Conservation (phyloP, 257 asterid genomes). For the Hygrophila difformis region DNA sequence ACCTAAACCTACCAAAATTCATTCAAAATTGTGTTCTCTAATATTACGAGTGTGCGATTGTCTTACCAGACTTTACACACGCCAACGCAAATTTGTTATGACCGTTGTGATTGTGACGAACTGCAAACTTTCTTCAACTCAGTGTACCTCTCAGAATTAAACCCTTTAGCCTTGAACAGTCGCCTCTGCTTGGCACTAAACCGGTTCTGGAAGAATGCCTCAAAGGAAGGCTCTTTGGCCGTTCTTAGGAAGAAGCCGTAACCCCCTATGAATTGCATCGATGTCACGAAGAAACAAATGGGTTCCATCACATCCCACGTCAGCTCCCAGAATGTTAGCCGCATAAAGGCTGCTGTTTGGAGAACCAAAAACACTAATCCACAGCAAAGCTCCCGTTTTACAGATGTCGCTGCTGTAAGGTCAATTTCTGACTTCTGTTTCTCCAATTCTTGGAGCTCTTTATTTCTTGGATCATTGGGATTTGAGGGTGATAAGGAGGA, state of each 20-base stretch:
- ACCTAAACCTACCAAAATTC: no score
- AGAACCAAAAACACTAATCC: constrained; percentile 56
- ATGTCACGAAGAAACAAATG: constrained; percentile 74
- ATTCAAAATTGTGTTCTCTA: no score
- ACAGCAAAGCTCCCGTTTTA: constrained; percentile 56
- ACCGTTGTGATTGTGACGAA: constrained; percentile 15
- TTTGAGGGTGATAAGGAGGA: constrained; percentile 17
- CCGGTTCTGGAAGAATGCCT: constrained; percentile 74
- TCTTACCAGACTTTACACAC: no score
- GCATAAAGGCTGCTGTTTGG: constrained; percentile 84
- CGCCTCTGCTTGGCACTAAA: constrained; percentile 50
- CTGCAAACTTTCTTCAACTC: constrained; percentile 41
- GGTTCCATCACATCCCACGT: constrained; percentile 99
- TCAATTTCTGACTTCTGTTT: constrained; percentile 47
- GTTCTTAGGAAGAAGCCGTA: constrained; percentile 71
- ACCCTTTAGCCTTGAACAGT: constrained; percentile 38
- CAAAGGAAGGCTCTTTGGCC: constrained; percentile 67
- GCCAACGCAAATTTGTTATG: no score
- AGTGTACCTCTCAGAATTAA: constrained; percentile 49
- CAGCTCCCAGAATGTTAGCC: constrained; percentile 91
- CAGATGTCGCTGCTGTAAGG: constrained; percentile 39
- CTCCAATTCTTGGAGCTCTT: constrained; percentile 64
- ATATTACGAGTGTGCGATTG: no score
- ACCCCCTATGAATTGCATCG: constrained; percentile 71
- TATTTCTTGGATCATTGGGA: constrained; percentile 31